A percentile compares a stretch with the other conserved stretches of the same genome.
phyloP scores from a whole-genome alignment of 2,329 filamentous ascomycete genomes.

The Fusarium sp. region DNA sequence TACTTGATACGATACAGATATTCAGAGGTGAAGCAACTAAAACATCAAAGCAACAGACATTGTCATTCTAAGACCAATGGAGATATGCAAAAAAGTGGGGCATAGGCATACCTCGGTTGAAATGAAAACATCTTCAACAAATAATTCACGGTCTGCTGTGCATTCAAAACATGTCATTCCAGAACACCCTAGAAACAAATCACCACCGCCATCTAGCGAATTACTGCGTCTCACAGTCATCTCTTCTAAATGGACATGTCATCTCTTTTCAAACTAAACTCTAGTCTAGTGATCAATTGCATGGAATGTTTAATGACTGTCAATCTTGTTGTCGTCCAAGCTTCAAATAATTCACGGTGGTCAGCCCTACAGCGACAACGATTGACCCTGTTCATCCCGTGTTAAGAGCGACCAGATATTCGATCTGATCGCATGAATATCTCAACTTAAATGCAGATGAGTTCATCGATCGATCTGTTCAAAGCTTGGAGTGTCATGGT shows the following conservation, averaged over 20 bases:
- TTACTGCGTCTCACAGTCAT: neutral
- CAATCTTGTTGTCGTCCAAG: neutral
- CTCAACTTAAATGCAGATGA: neutral
- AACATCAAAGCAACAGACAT: neutral
- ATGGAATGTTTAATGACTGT: constrained; percentile 4
- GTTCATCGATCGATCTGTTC: neutral
- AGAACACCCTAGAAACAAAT: neutral
- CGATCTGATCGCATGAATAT: neutral
- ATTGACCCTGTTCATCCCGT: neutral
- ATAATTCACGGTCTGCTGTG: neutral
- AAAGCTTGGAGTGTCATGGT: neutral
- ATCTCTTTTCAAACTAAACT: neutral
- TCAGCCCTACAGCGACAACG: neutral
- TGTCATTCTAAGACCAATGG: neutral
- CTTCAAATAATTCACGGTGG: neutral
- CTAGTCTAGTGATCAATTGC: neutral
- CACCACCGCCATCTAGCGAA: neutral
- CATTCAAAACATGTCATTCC: neutral
- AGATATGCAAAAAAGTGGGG: neutral
- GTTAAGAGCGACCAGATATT: neutral
- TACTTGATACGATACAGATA: neutral
- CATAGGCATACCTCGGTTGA: neutral
- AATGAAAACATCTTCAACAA: neutral
- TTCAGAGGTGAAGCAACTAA: neutral
- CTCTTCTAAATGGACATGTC: neutral